Evolutionary conservation across 1,139 yeast genomes (phyloP).

Genomic region (Candida frijolesensis): DNA sequence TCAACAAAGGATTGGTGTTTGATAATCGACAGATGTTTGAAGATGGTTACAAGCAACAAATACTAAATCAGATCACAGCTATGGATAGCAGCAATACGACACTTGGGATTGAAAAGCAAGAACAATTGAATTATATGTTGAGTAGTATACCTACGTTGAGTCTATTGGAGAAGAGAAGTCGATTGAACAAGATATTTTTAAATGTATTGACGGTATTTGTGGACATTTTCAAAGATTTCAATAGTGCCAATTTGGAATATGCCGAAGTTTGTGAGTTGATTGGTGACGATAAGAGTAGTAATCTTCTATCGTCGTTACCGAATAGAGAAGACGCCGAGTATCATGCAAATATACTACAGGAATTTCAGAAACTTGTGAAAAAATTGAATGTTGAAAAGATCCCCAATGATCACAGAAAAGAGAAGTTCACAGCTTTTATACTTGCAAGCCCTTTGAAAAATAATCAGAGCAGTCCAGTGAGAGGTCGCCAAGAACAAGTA

Average conservation of each 20-base stretch:
- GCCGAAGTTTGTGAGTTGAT: conserved; percentile 31
- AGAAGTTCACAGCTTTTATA: conserved; percentile 31
- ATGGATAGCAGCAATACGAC: conserved; percentile 24
- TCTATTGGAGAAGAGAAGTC: conserved; percentile 32
- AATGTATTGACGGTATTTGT: conserved; percentile 36
- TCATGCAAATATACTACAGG: conserved; percentile 30
- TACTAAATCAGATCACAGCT: conserved; percentile 22
- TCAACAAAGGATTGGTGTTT: conserved; percentile 38
- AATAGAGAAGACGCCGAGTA: conserved; percentile 31
- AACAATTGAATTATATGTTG: conserved; percentile 29
- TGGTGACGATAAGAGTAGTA: conserved; percentile 21
- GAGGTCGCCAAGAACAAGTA: neutral
- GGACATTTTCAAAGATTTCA: conserved; percentile 33
- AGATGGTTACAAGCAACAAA: conserved; percentile 37
- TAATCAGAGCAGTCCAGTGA: conserved; percentile 10
- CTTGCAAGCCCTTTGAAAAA: conserved; percentile 43
- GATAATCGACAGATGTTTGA: conserved; percentile 28
- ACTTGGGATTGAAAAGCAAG: conserved; percentile 28
- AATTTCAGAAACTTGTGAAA: conserved; percentile 31
- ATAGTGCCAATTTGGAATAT: conserved; percentile 27
- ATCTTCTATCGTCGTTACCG: conserved; percentile 25
- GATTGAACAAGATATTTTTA: conserved; percentile 39
- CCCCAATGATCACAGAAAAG: conserved; percentile 11
- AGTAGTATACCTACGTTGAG: conserved; percentile 33
- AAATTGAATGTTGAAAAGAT: conserved; percentile 20